These are phyloP conservation scores for Aphanomyces cochlioides DNA, from an alignment of 352 stramenopile genomes.

Conservation along the genomic window DNA sequence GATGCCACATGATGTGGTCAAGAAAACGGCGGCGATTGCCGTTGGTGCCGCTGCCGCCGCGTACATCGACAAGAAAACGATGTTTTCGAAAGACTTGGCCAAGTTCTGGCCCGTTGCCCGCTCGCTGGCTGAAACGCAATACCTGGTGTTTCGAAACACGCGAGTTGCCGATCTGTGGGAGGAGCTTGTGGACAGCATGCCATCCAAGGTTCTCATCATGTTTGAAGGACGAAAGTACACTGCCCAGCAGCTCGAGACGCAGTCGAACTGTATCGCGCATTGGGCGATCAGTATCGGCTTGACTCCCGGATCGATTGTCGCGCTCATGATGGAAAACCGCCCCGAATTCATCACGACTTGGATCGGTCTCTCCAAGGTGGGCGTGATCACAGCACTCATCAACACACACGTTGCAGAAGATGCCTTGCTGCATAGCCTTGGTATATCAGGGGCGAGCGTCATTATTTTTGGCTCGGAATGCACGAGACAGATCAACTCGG, in stretches of 20 bases:
- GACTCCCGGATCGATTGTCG: slow-evolving; percentile 57
- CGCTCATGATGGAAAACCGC: slow-evolving; percentile 82
- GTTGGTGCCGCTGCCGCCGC: slow-evolving; percentile 43
- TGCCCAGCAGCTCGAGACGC: slow-evolving; percentile 59
- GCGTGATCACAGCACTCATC: slow-evolving; percentile 78
- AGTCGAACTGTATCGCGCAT: slow-evolving; percentile 68
- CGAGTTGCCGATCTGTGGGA: slow-evolving; percentile 63
- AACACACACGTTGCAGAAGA: slow-evolving; percentile 73
- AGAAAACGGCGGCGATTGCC: slow-evolving; percentile 50
- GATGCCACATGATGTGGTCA: neutral
- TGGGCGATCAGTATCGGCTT: slow-evolving; percentile 60
- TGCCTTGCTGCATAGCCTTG: slow-evolving; percentile 69
- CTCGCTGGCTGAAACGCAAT: slow-evolving; percentile 46
- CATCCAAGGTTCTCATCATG: slow-evolving; percentile 56
- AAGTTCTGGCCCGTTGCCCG: slow-evolving; percentile 40
- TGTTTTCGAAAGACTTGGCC: slow-evolving; percentile 57
- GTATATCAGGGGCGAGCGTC: slow-evolving; percentile 53
- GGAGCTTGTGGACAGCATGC: slow-evolving; percentile 48
- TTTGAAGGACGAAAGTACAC: slow-evolving; percentile 50
- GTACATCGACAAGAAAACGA: slow-evolving; percentile 51
- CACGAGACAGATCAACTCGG: slow-evolving; percentile 40
- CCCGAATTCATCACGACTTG: slow-evolving; percentile 79
- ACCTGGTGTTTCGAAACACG: slow-evolving; percentile 36
- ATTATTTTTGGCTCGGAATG: slow-evolving; percentile 71
- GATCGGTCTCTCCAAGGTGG: slow-evolving; percentile 80